A percentile compares a stretch with the other conserved stretches of the same genome.
Conservation (phyloP, 2,329 filamentous ascomycete genomes). For the Calonectria pauciramosa region DNA sequence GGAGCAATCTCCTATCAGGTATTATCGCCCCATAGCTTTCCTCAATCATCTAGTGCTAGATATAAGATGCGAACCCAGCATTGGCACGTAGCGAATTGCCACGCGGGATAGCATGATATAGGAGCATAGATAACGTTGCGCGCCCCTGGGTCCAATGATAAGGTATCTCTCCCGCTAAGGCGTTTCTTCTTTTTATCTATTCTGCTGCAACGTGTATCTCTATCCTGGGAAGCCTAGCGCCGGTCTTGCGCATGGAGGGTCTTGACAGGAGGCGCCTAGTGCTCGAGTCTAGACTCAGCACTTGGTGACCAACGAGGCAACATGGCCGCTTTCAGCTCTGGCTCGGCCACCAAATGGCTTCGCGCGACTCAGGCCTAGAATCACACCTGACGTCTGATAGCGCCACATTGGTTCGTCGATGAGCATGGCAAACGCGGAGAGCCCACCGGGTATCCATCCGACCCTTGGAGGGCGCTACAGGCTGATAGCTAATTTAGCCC, state of each 20-base stretch:
- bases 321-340: constrained; percentile 1
- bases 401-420: background rate
- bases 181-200: background rate
- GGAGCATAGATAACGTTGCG: background rate
- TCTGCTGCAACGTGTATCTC: background rate
- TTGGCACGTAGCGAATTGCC: background rate
- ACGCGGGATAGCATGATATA: background rate
- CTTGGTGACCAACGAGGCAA: constrained; percentile 9
- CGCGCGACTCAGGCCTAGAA: background rate
- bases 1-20: constrained; percentile 3
- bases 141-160: background rate
- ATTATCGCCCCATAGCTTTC: background rate
- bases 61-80: constrained; percentile 5
- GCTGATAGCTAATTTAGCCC: constrained; percentile 6
- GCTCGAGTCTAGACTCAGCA: background rate
- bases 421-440: background rate
- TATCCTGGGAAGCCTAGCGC: background rate
- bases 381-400: background rate
- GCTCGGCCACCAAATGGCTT: background rate
- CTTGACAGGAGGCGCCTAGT: background rate
- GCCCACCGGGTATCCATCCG: constrained; percentile 6
- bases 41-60: background rate
- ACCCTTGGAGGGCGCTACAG: background rate
- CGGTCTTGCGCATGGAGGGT: background rate
- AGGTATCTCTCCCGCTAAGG: background rate